Percentiles rank a stretch among this genome's conserved stretches.
These are phyloP conservation scores for Diutina ranongensis DNA, from an alignment of 1,139 yeast genomes.

Conservation along the genomic window DNA sequence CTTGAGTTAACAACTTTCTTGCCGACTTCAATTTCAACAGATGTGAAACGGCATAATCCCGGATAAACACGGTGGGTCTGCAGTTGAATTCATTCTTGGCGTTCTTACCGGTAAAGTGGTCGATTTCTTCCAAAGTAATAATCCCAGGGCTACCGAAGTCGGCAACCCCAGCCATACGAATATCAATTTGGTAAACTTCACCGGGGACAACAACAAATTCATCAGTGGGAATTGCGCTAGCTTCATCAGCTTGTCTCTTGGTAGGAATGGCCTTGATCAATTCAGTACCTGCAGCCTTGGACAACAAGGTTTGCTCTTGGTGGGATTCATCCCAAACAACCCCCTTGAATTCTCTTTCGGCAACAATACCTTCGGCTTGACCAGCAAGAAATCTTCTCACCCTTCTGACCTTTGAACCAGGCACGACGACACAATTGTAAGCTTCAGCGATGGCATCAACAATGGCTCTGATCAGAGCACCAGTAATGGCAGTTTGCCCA, in stretches of 20 bases:
- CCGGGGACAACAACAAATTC: conserved; percentile 67
- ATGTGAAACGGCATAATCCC: conserved; percentile 77
- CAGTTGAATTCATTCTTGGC: conserved; percentile 33
- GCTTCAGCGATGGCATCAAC: conserved; percentile 76
- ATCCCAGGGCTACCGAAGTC: conserved; percentile 48
- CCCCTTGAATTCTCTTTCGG: conserved; percentile 87
- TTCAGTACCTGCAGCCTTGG: conserved; percentile 21
- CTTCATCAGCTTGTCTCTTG: conserved; percentile 10
- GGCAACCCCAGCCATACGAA: conserved; percentile 62
- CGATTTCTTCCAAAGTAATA: conserved; percentile 54
- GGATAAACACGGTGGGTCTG: conserved; percentile 63
- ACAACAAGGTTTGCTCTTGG: conserved; percentile 54
- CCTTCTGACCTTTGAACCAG: conserved; percentile 87
- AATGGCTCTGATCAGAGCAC: conserved; percentile 53
- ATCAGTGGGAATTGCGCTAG: conserved; percentile 58
- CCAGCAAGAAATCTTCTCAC: conserved; percentile 91
- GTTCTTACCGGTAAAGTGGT: conserved; percentile 29
- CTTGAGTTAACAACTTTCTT: conserved; percentile 55
- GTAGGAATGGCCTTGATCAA: conserved; percentile 19
- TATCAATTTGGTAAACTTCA: conserved; percentile 79
- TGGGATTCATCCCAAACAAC: conserved; percentile 83
- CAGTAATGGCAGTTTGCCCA: conserved; percentile 36
- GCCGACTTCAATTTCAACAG: conserved; percentile 67
- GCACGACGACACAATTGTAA: conserved; percentile 75
- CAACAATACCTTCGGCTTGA: conserved; percentile 83